Evolutionary conservation across 768 basidiomycete species (phyloP).

Genomic region (Phlegmacium glaucopus): DNA sequence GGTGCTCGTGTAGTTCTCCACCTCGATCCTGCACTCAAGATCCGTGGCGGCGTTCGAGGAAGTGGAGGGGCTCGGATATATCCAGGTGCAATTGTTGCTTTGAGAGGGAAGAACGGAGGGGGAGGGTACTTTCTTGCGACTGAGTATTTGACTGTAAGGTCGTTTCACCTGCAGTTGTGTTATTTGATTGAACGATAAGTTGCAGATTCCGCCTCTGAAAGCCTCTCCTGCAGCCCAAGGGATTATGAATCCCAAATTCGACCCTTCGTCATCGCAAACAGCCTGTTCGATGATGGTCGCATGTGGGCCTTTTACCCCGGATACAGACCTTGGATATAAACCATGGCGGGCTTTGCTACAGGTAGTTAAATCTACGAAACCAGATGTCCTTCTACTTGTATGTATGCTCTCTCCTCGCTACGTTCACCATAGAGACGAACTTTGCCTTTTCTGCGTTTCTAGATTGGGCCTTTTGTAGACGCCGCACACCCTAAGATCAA

Average conservation of each 20-base stretch:
- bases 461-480: slow-evolving; percentile 95
- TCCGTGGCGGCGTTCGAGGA: slow-evolving; percentile 62
- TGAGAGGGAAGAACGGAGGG: slow-evolving; percentile 89
- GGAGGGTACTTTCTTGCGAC: slow-evolving; percentile 83
- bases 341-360: slow-evolving; percentile 65
- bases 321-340: slow-evolving; percentile 71
- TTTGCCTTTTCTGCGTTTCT: neutral
- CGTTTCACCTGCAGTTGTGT: slow-evolving; percentile 1
- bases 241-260: slow-evolving; percentile 26
- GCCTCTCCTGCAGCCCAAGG: slow-evolving; percentile 31
- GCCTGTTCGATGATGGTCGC: slow-evolving; percentile 69
- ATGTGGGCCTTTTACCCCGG: slow-evolving; percentile 84
- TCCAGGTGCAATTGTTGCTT: slow-evolving; percentile 82
- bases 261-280: slow-evolving; percentile 38
- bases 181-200: neutral
- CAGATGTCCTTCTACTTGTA: slow-evolving; percentile 79
- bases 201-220: slow-evolving; percentile 64
- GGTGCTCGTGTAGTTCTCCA: slow-evolving; percentile 69
- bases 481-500: slow-evolving; percentile 69
- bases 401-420: slow-evolving; percentile 8
- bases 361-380: slow-evolving; percentile 60
- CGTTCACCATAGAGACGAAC: neutral
- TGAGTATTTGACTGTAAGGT: slow-evolving; percentile 74
- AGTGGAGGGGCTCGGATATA: slow-evolving; percentile 72
- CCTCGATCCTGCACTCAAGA: slow-evolving; percentile 61